Evolutionary conservation across 495 filamentous ascomycete species (phyloP).

Genomic region (Evernia prunastri): DNA sequence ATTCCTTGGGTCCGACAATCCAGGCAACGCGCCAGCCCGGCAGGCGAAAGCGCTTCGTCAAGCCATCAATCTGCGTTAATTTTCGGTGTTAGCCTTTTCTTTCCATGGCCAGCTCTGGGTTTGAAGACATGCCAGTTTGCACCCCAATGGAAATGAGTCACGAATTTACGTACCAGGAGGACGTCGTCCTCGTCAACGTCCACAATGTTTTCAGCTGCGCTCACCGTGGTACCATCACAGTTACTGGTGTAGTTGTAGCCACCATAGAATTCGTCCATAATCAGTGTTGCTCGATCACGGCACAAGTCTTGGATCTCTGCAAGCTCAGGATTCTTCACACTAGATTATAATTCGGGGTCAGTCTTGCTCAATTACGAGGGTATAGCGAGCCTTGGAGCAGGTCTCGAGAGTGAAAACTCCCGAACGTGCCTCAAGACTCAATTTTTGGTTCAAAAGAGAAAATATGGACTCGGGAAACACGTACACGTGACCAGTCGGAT

Average conservation of each 20-base stretch:
- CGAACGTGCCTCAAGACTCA: too few species aligned
- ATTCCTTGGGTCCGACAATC: constrained; percentile 94
- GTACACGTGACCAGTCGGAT: constrained; percentile 92
- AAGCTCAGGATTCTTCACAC: constrained; percentile 69
- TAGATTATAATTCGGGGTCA: too few species aligned
- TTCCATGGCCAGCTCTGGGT: too few species aligned
- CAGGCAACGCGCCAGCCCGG: constrained; percentile 93
- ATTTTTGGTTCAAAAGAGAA: too few species aligned
- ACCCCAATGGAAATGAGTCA: too few species aligned
- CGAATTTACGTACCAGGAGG: too few species aligned
- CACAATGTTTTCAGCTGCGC: constrained; percentile 74
- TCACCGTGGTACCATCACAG: constrained; percentile 85
- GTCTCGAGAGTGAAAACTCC: too few species aligned
- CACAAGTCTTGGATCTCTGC: constrained; percentile 69
- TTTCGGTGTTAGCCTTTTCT: too few species aligned
- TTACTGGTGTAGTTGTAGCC: constrained; percentile 89
- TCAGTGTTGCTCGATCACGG: constrained; percentile 40
- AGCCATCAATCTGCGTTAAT: constrained; percentile 93
- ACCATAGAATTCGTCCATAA: constrained; percentile 95
- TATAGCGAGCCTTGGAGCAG: too few species aligned
- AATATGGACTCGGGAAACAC: too few species aligned
- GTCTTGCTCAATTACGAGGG: too few species aligned
- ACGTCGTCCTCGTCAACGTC: constrained; percentile 71
- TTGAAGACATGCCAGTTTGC: too few species aligned
- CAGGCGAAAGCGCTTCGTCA: constrained; percentile 94